These are phyloP conservation scores for Sporothrix pseudoabietina DNA, from an alignment of 2,329 filamentous ascomycete genomes.

Conservation along the genomic window DNA sequence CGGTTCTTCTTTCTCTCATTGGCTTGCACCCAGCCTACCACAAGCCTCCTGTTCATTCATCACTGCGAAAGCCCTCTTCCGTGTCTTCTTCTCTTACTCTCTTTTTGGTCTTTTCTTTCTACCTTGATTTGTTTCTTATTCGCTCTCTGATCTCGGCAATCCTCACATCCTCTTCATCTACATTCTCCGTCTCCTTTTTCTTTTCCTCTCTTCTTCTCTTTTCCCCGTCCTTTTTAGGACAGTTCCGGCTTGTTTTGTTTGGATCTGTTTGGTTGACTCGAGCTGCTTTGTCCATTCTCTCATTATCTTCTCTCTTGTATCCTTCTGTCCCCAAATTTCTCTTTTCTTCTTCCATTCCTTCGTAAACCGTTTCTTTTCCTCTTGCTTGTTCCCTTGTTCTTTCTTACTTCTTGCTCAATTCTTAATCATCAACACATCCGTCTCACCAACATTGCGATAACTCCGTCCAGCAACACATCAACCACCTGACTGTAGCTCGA, in stretches of 20 bases:
- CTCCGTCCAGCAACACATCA: background rate
- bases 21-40: background rate
- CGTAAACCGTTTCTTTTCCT: background rate
- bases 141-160: background rate
- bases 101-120: background rate
- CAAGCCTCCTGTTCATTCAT: conserved; percentile 16
- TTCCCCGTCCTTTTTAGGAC: background rate
- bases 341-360: background rate
- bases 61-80: conserved; percentile 3
- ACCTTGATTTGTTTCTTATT: conserved; percentile 9
- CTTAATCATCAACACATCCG: background rate
- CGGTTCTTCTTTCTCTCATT: background rate
- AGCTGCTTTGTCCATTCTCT: conserved; percentile 8
- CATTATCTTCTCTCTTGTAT: background rate
- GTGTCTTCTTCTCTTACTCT: conserved; percentile 1
- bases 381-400: background rate
- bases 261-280: conserved; percentile 27
- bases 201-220: background rate
- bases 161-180: background rate
- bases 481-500: background rate
- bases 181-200: background rate
- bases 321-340: background rate
- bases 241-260: conserved; percentile 19
- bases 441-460: background rate
- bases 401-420: background rate